A percentile compares a stretch with the other conserved stretches of the same genome.
phyloP scores from a whole-genome alignment of 192 early-diverging fungal species.

The Kickxella alabastrina region DNA sequence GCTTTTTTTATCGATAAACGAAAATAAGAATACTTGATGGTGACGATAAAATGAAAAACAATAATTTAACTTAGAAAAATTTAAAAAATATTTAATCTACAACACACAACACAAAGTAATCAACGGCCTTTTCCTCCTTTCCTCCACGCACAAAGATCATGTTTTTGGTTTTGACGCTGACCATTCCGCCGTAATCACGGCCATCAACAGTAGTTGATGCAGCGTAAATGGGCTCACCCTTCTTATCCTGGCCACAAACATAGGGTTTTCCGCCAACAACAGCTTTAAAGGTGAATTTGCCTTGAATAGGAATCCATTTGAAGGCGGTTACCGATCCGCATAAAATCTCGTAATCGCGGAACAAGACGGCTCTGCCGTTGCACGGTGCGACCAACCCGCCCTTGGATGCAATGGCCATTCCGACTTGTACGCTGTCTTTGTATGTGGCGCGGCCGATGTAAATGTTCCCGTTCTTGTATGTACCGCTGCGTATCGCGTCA shows the following conservation, averaged over 20 bases:
- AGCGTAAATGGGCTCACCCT: slow-evolving; percentile 52
- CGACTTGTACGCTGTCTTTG: slow-evolving; percentile 34
- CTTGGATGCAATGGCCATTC: slow-evolving; percentile 31
- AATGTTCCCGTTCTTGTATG: slow-evolving; percentile 15
- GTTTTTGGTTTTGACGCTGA: slow-evolving; percentile 32
- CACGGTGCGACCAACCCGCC: slow-evolving; percentile 26
- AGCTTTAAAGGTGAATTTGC: slow-evolving; percentile 10
- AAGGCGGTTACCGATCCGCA: slow-evolving; percentile 11
- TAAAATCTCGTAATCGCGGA: slow-evolving; percentile 37
- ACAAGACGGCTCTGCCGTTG: slow-evolving; percentile 30
- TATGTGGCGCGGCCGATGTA: slow-evolving; percentile 25
- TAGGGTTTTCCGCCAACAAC: slow-evolving; percentile 20
- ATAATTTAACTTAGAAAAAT: neutral
- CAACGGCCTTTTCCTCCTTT: slow-evolving; percentile 43
- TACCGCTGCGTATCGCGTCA: slow-evolving; percentile 25
- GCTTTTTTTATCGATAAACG: too few relatives aligned
- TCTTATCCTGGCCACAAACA: slow-evolving; percentile 50
- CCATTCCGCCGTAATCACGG: slow-evolving; percentile 44
- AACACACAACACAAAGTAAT: slow-evolving; percentile 58
- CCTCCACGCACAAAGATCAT: slow-evolving; percentile 52
- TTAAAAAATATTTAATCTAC: too few relatives aligned
- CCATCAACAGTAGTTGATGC: slow-evolving; percentile 45
- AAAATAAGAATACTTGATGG: neutral
- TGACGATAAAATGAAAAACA: neutral
- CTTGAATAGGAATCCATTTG: slow-evolving; percentile 17